Conservation (phyloP, 2,329 filamentous ascomycete species). For the Dothidotthia symphoricarpi region DNA sequence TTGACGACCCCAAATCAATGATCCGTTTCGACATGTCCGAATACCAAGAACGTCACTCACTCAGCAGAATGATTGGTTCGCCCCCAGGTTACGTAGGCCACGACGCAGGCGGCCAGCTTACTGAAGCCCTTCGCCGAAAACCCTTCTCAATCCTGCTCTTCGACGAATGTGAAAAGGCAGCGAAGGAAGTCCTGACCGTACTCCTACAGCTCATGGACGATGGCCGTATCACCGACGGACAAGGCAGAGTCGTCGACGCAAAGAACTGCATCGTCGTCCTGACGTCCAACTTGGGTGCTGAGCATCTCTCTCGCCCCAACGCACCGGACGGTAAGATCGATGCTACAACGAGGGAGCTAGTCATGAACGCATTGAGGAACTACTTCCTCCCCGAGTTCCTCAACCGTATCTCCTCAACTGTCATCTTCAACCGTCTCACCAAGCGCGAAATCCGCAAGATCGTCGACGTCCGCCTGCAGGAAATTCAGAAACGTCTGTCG, state of each 20-base stretch:
- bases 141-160: constrained; percentile 98
- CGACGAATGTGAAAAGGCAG: constrained; percentile 97
- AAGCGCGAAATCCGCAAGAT: constrained; percentile 89
- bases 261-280: constrained; percentile 99
- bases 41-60: constrained; percentile 93
- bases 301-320: constrained; percentile 80
- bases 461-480: constrained; percentile 80
- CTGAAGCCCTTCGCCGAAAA: constrained; percentile 86
- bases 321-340: constrained; percentile 83
- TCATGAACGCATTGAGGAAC: constrained; percentile 85
- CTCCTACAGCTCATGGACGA: constrained; percentile 99
- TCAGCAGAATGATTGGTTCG: constrained; percentile 96
- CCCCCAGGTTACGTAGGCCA: constrained; percentile 97
- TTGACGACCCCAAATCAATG: constrained; percentile 96
- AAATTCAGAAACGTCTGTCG: constrained; percentile 88
- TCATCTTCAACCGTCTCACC: constrained; percentile 98
- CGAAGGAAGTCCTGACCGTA: constrained; percentile 95
- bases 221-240: constrained; percentile 95
- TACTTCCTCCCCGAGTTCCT: constrained; percentile 99
- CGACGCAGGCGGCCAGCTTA: constrained; percentile 92
- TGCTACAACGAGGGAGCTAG: constrained; percentile 77
- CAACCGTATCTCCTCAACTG: constrained; percentile 91
- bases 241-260: constrained; percentile 90
- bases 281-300: constrained; percentile 95
- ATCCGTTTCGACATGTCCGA: constrained; percentile 99